These are phyloP conservation scores for Lactarius tabidus DNA, from an alignment of 768 basidiomycete genomes.

Conservation along the genomic window DNA sequence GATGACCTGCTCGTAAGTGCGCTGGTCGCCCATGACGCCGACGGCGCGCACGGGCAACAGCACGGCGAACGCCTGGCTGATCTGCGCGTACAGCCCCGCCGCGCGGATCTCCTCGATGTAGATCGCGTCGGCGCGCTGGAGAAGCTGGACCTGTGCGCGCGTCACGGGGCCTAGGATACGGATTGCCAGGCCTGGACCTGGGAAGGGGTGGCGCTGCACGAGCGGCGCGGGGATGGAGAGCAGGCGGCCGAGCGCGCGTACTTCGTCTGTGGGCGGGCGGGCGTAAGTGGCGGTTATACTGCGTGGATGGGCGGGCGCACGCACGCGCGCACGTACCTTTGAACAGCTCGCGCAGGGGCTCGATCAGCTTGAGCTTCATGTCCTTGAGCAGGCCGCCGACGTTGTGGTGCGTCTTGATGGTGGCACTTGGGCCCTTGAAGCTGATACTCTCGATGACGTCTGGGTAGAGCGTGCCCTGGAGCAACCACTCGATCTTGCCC, in stretches of 20 bases:
- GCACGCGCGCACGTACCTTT: slow-evolving; percentile 57
- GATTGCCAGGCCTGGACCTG: slow-evolving; percentile 96
- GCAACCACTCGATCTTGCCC: slow-evolving; percentile 92
- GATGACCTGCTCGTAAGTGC: slow-evolving; percentile 98
- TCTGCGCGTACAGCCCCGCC: slow-evolving; percentile 88
- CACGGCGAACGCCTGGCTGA: slow-evolving; percentile 95
- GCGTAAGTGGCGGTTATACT: too few species aligned
- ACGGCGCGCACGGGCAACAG: slow-evolving; percentile 95
- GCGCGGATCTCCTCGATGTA: slow-evolving; percentile 97
- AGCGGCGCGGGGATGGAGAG: slow-evolving; percentile 89
- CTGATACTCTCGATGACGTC: slow-evolving; percentile 99
- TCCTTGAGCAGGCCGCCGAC: slow-evolving; percentile 94
- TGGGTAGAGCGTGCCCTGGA: slow-evolving; percentile 97
- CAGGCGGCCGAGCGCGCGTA: slow-evolving; percentile 86
- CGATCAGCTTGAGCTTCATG: slow-evolving; percentile 98
- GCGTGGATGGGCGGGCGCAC: too few species aligned
- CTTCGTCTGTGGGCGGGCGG: slow-evolving; percentile 65
- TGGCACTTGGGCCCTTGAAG: slow-evolving; percentile 98
- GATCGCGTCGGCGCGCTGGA: slow-evolving; percentile 90
- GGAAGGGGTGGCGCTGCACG: slow-evolving; percentile 97
- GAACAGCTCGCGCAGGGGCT: slow-evolving; percentile 95
- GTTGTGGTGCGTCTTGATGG: slow-evolving; percentile 99
- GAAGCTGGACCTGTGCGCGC: slow-evolving; percentile 84
- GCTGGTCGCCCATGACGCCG: slow-evolving; percentile 94
- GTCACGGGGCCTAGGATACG: slow-evolving; percentile 96